A percentile compares a stretch with the other conserved stretches of the same genome.
These are phyloP conservation scores for Tilletiaria anomala DNA, from an alignment of 1,284 basidiomycete species.

Conservation along the genomic window DNA sequence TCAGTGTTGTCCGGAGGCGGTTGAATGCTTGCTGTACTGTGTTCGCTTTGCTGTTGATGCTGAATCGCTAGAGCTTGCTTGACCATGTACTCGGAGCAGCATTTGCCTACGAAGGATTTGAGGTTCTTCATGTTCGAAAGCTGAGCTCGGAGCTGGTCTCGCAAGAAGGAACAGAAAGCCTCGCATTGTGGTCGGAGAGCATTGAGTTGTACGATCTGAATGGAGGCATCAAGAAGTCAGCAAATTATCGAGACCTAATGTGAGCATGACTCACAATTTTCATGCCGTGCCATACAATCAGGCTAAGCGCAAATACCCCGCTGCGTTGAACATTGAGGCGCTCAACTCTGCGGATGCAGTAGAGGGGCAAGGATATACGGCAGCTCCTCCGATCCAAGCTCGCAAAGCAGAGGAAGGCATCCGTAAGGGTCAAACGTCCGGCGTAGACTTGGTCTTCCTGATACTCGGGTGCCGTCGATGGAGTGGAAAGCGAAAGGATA, in stretches of 20 bases:
- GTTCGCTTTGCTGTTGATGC: not conserved
- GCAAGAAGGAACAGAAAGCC: constrained; percentile 74
- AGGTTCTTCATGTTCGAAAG: constrained; percentile 64
- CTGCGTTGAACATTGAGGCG: constrained; percentile 49
- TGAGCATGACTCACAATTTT: constrained; percentile 49
- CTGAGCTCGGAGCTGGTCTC: constrained; percentile 77
- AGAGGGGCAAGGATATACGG: constrained; percentile 77
- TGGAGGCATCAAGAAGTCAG: not conserved
- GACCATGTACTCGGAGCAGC: constrained; percentile 88
- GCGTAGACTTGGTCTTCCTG: constrained; percentile 34
- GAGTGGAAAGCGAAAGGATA: constrained; percentile 28
- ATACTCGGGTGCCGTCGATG: constrained; percentile 8
- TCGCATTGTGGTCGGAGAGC: constrained; percentile 90
- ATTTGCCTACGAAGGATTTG: constrained; percentile 76
- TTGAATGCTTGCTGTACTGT: not conserved
- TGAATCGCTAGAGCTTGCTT: constrained; percentile 6
- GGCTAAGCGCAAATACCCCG: constrained; percentile 82
- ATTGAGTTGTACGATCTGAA: constrained; percentile 81
- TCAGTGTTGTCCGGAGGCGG: too few species aligned
- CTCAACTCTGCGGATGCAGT: constrained; percentile 88
- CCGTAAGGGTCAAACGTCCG: constrained; percentile 74
- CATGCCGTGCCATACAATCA: constrained; percentile 89
- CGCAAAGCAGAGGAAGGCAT: constrained; percentile 78
- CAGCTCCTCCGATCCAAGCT: constrained; percentile 72
- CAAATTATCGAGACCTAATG: not conserved